A percentile compares a stretch with the other conserved stretches of the same genome.
Evolutionary conservation across 306 rosid genomes (phyloP).

Genomic region (Adenanthera pavonina): DNA sequence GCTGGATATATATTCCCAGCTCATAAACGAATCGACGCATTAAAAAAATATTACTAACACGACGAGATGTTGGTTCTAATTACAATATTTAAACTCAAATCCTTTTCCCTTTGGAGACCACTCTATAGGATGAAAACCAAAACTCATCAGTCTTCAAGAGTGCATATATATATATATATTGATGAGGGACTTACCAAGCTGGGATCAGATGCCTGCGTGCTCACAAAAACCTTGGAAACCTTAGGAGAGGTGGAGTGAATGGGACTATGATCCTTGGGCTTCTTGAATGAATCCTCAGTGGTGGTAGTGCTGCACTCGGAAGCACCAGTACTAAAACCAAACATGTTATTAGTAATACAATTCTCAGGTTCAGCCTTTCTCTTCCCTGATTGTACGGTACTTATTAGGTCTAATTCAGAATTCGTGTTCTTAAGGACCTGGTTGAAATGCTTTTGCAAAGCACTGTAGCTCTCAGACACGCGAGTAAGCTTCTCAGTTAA

Average conservation of each 20-base stretch:
- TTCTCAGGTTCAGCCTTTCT: conserved; percentile 54
- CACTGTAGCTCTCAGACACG: conserved; percentile 52
- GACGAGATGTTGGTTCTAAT: too few relatives aligned
- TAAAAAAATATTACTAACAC: too few relatives aligned
- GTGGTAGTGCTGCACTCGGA: conserved; percentile 52
- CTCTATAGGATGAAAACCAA: not conserved
- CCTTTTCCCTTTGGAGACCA: not conserved
- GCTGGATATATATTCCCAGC: too few relatives aligned
- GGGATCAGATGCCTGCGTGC: conserved; percentile 59
- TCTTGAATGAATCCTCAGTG: conserved; percentile 55
- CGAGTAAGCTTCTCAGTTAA: conserved; percentile 52
- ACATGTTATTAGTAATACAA: not conserved
- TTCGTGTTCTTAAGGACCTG: conserved; percentile 36
- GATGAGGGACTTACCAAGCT: conserved; percentile 59
- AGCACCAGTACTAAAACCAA: not conserved
- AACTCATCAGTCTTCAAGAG: not conserved
- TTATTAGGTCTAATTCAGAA: conserved; percentile 29
- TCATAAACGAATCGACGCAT: too few relatives aligned
- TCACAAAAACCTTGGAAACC: conserved; percentile 64
- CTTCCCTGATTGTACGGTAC: conserved; percentile 45
- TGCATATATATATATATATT: not conserved
- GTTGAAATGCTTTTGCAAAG: conserved; percentile 48
- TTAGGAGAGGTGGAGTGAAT: conserved; percentile 36
- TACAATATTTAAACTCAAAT: not conserved
- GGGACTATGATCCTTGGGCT: conserved; percentile 40